These are phyloP conservation scores for Logfia minima DNA, from an alignment of 129 eudicot species.

Conservation along the genomic window DNA sequence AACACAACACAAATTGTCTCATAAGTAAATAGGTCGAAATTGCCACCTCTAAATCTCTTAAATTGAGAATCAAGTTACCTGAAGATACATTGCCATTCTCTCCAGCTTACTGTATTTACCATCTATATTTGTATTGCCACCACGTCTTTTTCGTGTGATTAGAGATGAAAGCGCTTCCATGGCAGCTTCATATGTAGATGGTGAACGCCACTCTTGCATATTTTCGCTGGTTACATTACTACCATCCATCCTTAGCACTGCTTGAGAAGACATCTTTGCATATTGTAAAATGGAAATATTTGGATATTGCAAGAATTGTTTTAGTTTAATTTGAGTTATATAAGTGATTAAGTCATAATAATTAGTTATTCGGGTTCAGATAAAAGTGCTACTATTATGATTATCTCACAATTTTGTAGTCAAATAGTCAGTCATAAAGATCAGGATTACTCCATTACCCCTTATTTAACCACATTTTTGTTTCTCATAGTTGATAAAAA, in stretches of 20 bases:
- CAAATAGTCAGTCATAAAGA: neutral
- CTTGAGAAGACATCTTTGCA: conserved; percentile 51
- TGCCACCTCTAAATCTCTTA: conserved; percentile 1
- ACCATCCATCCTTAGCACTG: conserved; percentile 34
- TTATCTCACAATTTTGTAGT: neutral
- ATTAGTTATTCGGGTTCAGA: neutral
- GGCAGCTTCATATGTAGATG: conserved; percentile 66
- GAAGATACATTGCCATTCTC: conserved; percentile 70
- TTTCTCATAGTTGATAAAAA: no score
- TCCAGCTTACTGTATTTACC: conserved; percentile 64
- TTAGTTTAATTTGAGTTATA: neutral
- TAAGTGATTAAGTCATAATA: neutral
- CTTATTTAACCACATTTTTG: neutral
- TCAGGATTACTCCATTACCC: neutral
- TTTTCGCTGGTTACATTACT: conserved; percentile 26
- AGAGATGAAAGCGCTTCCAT: conserved; percentile 96
- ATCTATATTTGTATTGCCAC: conserved; percentile 29
- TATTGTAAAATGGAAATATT: conserved; percentile 40
- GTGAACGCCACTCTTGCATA: conserved; percentile 32
- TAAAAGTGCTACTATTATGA: neutral
- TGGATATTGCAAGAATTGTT: conserved; percentile 9
- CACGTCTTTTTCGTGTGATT: conserved; percentile 64
- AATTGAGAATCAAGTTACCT: conserved; percentile 46
- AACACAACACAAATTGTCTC: neutral
- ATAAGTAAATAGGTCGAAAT: neutral